A percentile compares a stretch with the other conserved stretches of the same genome.
Conservation (phyloP, 2,329 filamentous ascomycete species). For the Botryotinia convoluta region DNA sequence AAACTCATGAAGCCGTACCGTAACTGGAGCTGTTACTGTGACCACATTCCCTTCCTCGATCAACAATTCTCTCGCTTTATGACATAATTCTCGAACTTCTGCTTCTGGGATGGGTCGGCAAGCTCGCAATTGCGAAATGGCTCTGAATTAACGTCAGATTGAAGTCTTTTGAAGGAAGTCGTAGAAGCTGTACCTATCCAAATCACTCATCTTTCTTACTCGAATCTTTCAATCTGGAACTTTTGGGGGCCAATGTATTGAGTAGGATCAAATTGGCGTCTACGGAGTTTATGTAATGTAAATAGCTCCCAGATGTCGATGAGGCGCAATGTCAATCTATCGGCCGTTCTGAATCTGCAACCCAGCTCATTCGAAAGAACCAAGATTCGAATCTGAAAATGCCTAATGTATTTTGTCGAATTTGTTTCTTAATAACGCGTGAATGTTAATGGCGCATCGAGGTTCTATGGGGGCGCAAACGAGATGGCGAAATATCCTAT, state of each 20-base stretch:
- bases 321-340: slow-evolving; percentile 5
- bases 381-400: slow-evolving; percentile 4
- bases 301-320: slow-evolving; percentile 6
- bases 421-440: not conserved
- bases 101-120: slow-evolving; percentile 94
- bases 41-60: slow-evolving; percentile 99
- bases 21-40: slow-evolving; percentile 90
- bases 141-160: slow-evolving; percentile 51
- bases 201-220: slow-evolving; percentile 71
- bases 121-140: slow-evolving; percentile 90
- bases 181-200: slow-evolving; percentile 67
- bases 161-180: not conserved
- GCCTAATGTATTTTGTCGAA: not conserved
- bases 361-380: slow-evolving; percentile 5
- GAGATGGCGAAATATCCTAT: slow-evolving; percentile 4
- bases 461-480: slow-evolving; percentile 18
- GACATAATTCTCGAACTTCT: slow-evolving; percentile 94
- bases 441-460: slow-evolving; percentile 28
- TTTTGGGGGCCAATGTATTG: not conserved
- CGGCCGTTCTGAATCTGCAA: not conserved
- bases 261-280: not conserved
- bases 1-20: slow-evolving; percentile 50
- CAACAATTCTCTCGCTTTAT: slow-evolving; percentile 91
- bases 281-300: not conserved
- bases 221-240: not conserved